Conservation (phyloP, 2,329 filamentous ascomycete species). For the Colletotrichum sidae region DNA sequence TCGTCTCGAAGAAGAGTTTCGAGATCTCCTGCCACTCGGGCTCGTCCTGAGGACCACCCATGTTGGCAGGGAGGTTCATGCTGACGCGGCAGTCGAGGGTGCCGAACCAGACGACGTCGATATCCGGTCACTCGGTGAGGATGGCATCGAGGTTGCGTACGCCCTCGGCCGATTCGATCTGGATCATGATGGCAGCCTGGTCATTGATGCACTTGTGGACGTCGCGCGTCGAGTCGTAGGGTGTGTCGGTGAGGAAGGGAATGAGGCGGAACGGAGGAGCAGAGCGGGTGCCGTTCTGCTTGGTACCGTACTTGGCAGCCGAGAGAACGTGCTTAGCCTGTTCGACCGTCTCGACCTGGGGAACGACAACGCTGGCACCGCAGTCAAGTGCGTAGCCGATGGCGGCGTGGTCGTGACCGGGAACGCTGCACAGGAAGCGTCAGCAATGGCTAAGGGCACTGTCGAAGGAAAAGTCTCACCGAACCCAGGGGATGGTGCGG, state of each 20-base stretch:
- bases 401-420: conserved; percentile 58
- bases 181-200: conserved; percentile 61
- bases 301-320: conserved; percentile 56
- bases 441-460: neutral
- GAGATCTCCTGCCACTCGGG: conserved; percentile 54
- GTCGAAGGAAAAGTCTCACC: conserved; percentile 36
- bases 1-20: conserved; percentile 49
- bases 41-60: conserved; percentile 47
- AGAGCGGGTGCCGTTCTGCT: conserved; percentile 54
- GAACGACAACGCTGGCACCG: conserved; percentile 60
- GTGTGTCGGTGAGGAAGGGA: conserved; percentile 52
- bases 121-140: conserved; percentile 57
- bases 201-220: conserved; percentile 55
- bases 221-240: conserved; percentile 46
- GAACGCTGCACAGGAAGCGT: conserved; percentile 42
- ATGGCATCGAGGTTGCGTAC: conserved; percentile 62
- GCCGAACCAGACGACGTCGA: conserved; percentile 61
- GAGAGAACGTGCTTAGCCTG: conserved; percentile 56
- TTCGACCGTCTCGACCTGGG: conserved; percentile 60
- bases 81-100: conserved; percentile 55
- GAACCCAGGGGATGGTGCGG: conserved; percentile 57
- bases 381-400: conserved; percentile 61
- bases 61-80: conserved; percentile 54
- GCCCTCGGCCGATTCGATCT: conserved; percentile 56
- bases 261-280: conserved; percentile 57